Conservation (phyloP, 2,329 filamentous ascomycete species). For the Fusarium aywerte region DNA sequence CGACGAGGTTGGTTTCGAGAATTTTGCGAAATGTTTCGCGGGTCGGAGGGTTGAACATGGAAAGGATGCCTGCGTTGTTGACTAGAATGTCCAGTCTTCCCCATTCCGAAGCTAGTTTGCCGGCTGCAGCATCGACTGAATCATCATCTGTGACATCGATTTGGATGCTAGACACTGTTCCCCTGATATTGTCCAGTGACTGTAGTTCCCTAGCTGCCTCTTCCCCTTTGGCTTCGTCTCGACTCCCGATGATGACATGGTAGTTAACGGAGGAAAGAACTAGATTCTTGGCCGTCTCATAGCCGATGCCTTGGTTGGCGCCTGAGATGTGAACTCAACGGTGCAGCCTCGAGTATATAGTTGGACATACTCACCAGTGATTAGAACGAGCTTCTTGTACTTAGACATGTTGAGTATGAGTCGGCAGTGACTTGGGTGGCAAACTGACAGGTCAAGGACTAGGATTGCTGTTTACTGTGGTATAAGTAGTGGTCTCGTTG, state of each 20-base stretch:
- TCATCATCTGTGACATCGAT: conserved; percentile 9
- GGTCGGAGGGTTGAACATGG: not conserved
- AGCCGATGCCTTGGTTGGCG: conserved; percentile 28
- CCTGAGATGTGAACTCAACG: conserved; percentile 7
- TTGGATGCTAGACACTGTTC: conserved; percentile 13
- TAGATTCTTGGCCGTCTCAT: conserved; percentile 21
- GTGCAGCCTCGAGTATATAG: accelerated
- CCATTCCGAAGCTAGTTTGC: conserved; percentile 2
- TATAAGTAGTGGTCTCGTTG: not conserved
- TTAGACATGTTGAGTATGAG: not conserved
- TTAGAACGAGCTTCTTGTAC: conserved; percentile 14
- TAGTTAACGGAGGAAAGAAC: conserved; percentile 9
- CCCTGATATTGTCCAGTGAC: conserved; percentile 4
- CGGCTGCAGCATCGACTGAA: conserved; percentile 7
- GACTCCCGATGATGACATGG: conserved; percentile 21
- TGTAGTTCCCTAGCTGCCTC: not conserved
- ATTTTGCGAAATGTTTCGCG: conserved; percentile 5
- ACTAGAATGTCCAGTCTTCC: conserved; percentile 16
- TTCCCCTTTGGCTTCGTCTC: conserved; percentile 14
- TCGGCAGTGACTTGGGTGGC: accelerated
- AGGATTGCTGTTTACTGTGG: accelerated
- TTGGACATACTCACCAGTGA: conserved; percentile 12
- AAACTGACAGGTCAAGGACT: accelerated
- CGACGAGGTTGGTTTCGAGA: conserved; percentile 17
- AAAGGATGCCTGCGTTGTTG: conserved; percentile 15